Evolutionary conservation across 768 basidiomycete species (phyloP).

Genomic region (Lyophyllum atratum): DNA sequence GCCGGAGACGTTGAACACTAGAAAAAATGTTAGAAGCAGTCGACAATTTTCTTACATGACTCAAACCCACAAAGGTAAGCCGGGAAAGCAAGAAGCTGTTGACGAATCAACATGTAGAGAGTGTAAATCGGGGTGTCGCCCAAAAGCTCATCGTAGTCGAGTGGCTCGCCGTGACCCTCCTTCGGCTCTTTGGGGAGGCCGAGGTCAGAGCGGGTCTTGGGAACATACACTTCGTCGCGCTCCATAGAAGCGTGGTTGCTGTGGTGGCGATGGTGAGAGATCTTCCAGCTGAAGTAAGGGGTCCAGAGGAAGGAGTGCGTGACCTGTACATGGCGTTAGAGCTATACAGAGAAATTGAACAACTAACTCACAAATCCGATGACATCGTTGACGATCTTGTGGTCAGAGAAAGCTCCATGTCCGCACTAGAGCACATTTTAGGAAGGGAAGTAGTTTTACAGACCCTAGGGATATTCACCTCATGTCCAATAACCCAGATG

Average conservation of each 20-base stretch:
- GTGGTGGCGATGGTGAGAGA: slow-evolving; percentile 56
- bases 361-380: slow-evolving; percentile 48
- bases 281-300: slow-evolving; percentile 57
- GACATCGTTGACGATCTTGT: slow-evolving; percentile 47
- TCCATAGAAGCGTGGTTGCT: slow-evolving; percentile 53
- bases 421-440: slow-evolving; percentile 41
- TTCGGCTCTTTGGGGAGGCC: slow-evolving; percentile 42
- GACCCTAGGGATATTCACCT: slow-evolving; percentile 30
- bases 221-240: slow-evolving; percentile 60
- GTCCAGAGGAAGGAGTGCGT: slow-evolving; percentile 52
- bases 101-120: slow-evolving; percentile 52
- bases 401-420: slow-evolving; percentile 56
- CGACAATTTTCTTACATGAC: neutral
- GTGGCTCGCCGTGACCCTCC: slow-evolving; percentile 16
- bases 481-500: slow-evolving; percentile 62
- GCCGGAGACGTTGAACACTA: slow-evolving; percentile 66
- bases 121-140: slow-evolving; percentile 66
- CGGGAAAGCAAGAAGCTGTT: slow-evolving; percentile 61
- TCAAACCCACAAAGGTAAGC: slow-evolving; percentile 54
- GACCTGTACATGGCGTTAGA: slow-evolving; percentile 26
- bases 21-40: neutral
- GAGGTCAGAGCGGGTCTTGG: slow-evolving; percentile 58
- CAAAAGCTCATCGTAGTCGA: slow-evolving; percentile 56
- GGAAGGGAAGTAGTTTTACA: neutral
- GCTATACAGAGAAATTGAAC: neutral